phyloP scores from a whole-genome alignment of 1,139 yeast species.

The Petasospora rhodanensis region DNA sequence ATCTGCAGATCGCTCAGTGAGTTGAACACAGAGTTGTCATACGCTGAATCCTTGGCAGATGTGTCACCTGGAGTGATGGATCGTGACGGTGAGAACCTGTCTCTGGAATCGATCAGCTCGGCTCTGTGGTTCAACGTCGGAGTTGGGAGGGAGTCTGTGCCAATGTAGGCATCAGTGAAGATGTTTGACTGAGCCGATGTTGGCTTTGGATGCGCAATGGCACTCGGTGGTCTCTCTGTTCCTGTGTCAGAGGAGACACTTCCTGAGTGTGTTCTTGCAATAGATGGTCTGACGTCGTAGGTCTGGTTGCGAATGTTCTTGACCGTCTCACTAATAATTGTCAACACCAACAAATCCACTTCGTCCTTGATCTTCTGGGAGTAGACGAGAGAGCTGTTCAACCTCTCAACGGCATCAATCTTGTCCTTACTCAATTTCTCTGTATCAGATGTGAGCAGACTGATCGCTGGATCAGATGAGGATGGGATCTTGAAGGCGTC shows the following conservation, averaged over 20 bases:
- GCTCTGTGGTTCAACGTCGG: constrained; percentile 9
- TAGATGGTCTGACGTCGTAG: constrained; percentile 12
- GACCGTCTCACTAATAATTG: constrained; percentile 59
- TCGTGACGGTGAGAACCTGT: constrained; percentile 32
- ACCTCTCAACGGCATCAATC: constrained; percentile 67
- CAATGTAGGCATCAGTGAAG: constrained; percentile 39
- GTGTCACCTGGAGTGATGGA: constrained; percentile 36
- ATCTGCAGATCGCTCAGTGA: constrained; percentile 18
- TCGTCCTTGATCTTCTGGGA: constrained; percentile 79
- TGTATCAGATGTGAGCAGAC: constrained; percentile 64
- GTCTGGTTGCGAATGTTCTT: constrained; percentile 25
- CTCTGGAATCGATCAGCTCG: constrained; percentile 14
- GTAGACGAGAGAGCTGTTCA: constrained; percentile 73
- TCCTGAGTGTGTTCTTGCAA: constrained; percentile 3
- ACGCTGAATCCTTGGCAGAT: constrained; percentile 6
- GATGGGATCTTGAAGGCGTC: constrained; percentile 50
- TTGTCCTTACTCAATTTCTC: constrained; percentile 57
- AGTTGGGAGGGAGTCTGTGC: constrained; percentile 30
- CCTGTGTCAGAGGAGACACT: constrained; percentile 3
- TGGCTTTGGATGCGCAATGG: constrained; percentile 21
- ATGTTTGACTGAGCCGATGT: constrained; percentile 29
- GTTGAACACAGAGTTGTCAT: constrained; percentile 13
- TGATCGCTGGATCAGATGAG: constrained; percentile 62
- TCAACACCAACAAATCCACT: constrained; percentile 68
- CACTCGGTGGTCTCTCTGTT: constrained; percentile 2